A percentile compares a stretch with the other conserved stretches of the same genome.
phyloP scores from a whole-genome alignment of 2,329 filamentous ascomycete genomes.

The Phaeosphaeria sp. region DNA sequence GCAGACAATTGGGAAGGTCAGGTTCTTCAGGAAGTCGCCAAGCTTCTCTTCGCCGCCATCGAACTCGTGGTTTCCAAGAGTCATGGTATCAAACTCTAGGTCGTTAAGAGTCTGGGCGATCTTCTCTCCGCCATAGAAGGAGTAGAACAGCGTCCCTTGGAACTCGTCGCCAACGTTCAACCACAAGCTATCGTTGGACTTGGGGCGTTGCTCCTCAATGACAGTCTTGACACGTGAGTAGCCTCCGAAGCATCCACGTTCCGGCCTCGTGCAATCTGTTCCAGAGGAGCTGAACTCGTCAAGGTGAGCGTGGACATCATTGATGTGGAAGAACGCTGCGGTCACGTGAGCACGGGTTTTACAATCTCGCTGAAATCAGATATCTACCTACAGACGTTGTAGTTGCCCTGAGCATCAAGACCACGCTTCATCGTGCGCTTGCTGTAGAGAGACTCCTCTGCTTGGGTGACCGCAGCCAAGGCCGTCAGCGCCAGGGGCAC shows the following conservation, averaged over 20 bases:
- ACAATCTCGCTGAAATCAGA: not conserved
- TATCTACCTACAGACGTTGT: slow-evolving; percentile 41
- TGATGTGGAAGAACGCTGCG: slow-evolving; percentile 71
- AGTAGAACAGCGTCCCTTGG: slow-evolving; percentile 72
- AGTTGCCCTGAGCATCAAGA: slow-evolving; percentile 41
- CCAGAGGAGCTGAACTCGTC: slow-evolving; percentile 68
- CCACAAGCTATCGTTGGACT: slow-evolving; percentile 67
- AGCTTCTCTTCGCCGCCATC: slow-evolving; percentile 69
- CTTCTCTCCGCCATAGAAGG: slow-evolving; percentile 71
- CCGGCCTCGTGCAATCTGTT: slow-evolving; percentile 65
- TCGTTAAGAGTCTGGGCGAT: slow-evolving; percentile 71
- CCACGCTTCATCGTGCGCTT: slow-evolving; percentile 39
- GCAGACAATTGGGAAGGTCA: slow-evolving; percentile 70
- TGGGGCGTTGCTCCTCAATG: slow-evolving; percentile 63
- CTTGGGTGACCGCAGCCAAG: slow-evolving; percentile 18
- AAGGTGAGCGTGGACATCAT: slow-evolving; percentile 72
- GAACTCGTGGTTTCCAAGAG: slow-evolving; percentile 56
- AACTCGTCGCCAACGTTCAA: slow-evolving; percentile 74
- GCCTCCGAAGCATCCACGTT: slow-evolving; percentile 68
- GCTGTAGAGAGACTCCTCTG: slow-evolving; percentile 42
- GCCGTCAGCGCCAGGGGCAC: slow-evolving; percentile 29
- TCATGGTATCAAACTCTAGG: slow-evolving; percentile 70
- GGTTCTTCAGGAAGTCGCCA: slow-evolving; percentile 66
- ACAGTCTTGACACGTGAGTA: slow-evolving; percentile 70
- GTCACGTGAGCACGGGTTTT: slow-evolving; percentile 6